Conservation (phyloP, 2,329 filamentous ascomycete species). For the Colletotrichum sp. region DNA sequence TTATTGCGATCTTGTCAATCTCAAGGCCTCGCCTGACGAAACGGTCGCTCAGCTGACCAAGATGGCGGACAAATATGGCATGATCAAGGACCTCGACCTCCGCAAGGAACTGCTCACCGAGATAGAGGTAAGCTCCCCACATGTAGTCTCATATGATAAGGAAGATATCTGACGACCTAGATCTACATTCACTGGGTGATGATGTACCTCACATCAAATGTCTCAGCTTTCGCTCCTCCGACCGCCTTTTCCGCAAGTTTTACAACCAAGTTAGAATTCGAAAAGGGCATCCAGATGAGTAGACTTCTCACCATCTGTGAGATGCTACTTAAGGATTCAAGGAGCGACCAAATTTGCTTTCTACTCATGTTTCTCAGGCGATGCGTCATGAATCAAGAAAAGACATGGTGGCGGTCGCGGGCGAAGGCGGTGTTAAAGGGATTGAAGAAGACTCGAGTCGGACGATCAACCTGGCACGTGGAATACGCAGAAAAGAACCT, state of each 20-base stretch:
- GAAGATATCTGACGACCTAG: neutral
- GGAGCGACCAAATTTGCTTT: slow-evolving; percentile 22
- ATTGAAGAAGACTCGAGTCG: slow-evolving; percentile 3
- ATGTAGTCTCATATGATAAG: neutral
- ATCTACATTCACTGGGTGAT: slow-evolving; percentile 9
- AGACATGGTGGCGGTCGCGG: slow-evolving; percentile 9
- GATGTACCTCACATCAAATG: slow-evolving; percentile 13
- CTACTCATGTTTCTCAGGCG: slow-evolving; percentile 12
- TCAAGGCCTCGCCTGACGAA: slow-evolving; percentile 9
- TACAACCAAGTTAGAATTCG: neutral
- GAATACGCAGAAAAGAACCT: slow-evolving; percentile 10
- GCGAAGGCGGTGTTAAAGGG: slow-evolving; percentile 8
- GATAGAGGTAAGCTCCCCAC: slow-evolving; percentile 1
- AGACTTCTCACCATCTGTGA: slow-evolving; percentile 21
- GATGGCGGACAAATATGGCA: slow-evolving; percentile 11
- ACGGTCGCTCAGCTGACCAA: slow-evolving; percentile 4
- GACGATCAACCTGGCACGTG: slow-evolving; percentile 11
- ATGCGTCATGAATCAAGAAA: neutral
- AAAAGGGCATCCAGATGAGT: slow-evolving; percentile 5
- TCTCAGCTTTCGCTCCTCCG: neutral
- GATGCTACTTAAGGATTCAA: slow-evolving; percentile 15
- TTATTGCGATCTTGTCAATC: slow-evolving; percentile 12
- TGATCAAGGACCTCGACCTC: slow-evolving; percentile 17
- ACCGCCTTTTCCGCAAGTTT: neutral
- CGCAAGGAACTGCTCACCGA: slow-evolving; percentile 22